Percentiles rank a stretch among this genome's conserved stretches.
phyloP scores from a whole-genome alignment of 2,329 filamentous ascomycete species.

The Aureobasidium pullulans region DNA sequence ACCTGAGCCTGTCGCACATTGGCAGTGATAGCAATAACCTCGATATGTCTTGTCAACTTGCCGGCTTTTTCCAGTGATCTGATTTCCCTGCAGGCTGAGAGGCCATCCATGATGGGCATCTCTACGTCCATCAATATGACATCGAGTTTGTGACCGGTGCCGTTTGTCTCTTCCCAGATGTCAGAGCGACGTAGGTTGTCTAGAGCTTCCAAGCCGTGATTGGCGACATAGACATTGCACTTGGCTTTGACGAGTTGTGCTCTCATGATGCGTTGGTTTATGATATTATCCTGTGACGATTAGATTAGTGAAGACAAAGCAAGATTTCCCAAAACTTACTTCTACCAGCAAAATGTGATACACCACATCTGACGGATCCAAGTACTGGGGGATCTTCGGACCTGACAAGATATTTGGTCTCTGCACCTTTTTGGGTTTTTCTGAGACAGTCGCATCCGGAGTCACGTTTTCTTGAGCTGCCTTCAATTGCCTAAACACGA shows the following conservation, averaged over 20 bases:
- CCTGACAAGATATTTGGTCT: not conserved
- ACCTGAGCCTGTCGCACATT: conserved; percentile 23
- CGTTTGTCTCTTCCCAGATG: not conserved
- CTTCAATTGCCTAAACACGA: not conserved
- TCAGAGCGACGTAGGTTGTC: conserved; percentile 18
- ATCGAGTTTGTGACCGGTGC: not conserved
- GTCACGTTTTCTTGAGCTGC: not conserved
- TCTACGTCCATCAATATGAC: conserved; percentile 74
- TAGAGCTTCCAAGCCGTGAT: conserved; percentile 24
- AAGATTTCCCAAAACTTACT: too few species aligned
- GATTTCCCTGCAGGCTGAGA: conserved; percentile 22
- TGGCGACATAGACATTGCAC: conserved; percentile 20
- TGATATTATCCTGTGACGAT: conserved; percentile 19
- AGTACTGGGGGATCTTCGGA: not conserved
- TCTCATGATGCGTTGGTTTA: conserved; percentile 24
- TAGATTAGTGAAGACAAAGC: too few species aligned
- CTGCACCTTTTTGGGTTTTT: not conserved
- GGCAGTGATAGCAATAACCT: conserved; percentile 25
- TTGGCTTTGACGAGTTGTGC: conserved; percentile 22
- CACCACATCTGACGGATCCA: not conserved
- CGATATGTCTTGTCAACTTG: conserved; percentile 16
- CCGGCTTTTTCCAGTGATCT: conserved; percentile 19
- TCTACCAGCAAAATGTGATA: conserved; percentile 28
- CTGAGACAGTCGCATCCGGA: not conserved
- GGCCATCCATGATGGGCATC: conserved; percentile 41